Conservation (phyloP, 2,329 filamentous ascomycete genomes). For the Ascochyta koolunga region DNA sequence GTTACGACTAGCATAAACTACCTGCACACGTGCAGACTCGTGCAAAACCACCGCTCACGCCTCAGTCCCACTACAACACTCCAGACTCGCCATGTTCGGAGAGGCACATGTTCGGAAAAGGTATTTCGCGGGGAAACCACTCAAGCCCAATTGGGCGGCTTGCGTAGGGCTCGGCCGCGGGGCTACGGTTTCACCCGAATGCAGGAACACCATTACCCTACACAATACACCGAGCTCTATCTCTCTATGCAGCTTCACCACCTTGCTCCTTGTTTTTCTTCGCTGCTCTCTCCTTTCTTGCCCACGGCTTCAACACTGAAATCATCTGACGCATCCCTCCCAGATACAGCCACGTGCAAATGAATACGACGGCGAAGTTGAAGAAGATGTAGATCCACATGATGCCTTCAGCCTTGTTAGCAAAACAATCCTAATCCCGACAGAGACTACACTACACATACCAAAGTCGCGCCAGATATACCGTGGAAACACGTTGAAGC, state of each 20-base stretch:
- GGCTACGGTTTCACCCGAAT: slow-evolving; percentile 34
- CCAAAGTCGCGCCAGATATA: slow-evolving; percentile 72
- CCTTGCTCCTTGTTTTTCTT: slow-evolving; percentile 27
- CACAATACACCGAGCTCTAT: slow-evolving; percentile 14
- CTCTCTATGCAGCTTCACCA: slow-evolving; percentile 31
- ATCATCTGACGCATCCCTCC: slow-evolving; percentile 48
- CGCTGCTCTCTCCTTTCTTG: slow-evolving; percentile 43
- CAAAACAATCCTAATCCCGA: background rate
- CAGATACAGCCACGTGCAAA: slow-evolving; percentile 62
- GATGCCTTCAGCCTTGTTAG: slow-evolving; percentile 25
- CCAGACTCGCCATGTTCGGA: slow-evolving; percentile 18
- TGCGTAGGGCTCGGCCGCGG: slow-evolving; percentile 30
- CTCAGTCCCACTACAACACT: slow-evolving; percentile 16
- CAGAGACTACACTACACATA: slow-evolving; percentile 47
- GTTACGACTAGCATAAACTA: background rate
- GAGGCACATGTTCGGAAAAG: slow-evolving; percentile 11
- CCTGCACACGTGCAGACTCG: background rate
- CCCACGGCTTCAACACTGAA: slow-evolving; percentile 39
- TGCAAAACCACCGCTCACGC: slow-evolving; percentile 5
- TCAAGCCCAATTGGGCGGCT: slow-evolving; percentile 6
- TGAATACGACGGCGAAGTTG: slow-evolving; percentile 64
- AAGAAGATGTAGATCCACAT: slow-evolving; percentile 64
- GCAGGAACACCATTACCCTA: slow-evolving; percentile 15
- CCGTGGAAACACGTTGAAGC: slow-evolving; percentile 65
- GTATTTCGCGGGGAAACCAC: slow-evolving; percentile 32